phyloP scores from a whole-genome alignment of 2,329 filamentous ascomycete genomes.

The Thielaviopsis populi region DNA sequence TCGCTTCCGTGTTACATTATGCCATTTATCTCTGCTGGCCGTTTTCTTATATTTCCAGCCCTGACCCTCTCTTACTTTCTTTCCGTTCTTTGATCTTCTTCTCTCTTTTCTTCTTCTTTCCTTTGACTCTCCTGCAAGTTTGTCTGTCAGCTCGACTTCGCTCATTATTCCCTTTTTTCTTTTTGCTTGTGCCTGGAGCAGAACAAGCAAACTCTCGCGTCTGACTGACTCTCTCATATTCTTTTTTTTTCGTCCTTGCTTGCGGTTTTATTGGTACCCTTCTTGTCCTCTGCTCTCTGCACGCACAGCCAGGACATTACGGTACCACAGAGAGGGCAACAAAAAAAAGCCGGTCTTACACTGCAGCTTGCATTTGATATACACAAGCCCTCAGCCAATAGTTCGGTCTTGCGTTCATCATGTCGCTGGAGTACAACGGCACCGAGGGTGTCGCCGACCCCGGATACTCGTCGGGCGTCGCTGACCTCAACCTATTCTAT shows the following conservation, averaged over 20 bases:
- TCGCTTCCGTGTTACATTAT: not conserved
- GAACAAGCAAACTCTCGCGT: not conserved
- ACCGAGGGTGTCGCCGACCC: conserved; percentile 33
- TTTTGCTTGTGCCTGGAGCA: conserved; percentile 6
- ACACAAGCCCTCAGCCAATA: not conserved
- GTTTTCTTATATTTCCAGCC: not conserved
- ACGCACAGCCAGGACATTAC: not conserved
- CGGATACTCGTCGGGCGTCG: conserved; percentile 36
- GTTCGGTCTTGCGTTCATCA: conserved; percentile 16
- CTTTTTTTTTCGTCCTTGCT: not conserved
- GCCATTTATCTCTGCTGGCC: not conserved
- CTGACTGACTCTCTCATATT: not conserved
- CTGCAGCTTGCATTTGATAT: not conserved
- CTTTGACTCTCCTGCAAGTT: not conserved
- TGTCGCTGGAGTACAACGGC: conserved; percentile 36
- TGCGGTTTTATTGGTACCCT: too few species aligned
- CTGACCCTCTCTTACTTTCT: not conserved
- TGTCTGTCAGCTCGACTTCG: not conserved
- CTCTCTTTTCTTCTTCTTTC: not conserved
- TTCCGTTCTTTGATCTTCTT: not conserved
- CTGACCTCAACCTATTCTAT: conserved; percentile 75
- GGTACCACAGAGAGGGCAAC: not conserved
- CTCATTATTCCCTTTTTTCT: not conserved
- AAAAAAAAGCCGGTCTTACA: not conserved
- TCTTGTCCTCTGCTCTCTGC: not conserved